phyloP scores from a whole-genome alignment of 768 basidiomycete genomes.

The Sporobolomyces pararoseus region DNA sequence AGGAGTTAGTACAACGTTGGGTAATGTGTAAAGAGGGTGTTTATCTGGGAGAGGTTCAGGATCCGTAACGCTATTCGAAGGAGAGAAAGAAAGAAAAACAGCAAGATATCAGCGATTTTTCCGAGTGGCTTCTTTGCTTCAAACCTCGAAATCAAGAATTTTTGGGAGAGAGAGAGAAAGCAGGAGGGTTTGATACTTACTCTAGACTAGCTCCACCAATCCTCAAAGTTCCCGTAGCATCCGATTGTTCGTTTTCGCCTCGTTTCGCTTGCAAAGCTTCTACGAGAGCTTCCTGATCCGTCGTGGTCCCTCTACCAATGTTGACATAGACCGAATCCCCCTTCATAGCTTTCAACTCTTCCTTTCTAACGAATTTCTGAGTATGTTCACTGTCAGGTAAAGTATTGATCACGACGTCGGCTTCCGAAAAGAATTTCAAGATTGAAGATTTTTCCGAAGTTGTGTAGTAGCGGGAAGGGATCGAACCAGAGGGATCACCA shows the following conservation, averaged over 20 bases:
- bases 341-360: constrained; percentile 44
- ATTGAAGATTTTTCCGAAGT: neutral
- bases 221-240: constrained; percentile 21
- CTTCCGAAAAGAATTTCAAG: constrained; percentile 17
- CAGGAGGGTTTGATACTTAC: constrained; percentile 20
- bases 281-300: constrained; percentile 39
- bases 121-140: neutral
- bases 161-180: neutral
- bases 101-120: neutral
- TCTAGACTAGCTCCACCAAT: constrained; percentile 25
- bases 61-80: constrained; percentile 48
- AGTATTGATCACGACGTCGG: constrained; percentile 40
- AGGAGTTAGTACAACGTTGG: constrained; percentile 49
- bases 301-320: constrained; percentile 50
- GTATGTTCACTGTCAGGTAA: constrained; percentile 26
- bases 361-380: constrained; percentile 15
- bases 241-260: neutral
- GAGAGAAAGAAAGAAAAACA: neutral
- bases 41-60: constrained; percentile 50
- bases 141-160: too few species aligned
- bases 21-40: constrained; percentile 49
- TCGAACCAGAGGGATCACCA: constrained; percentile 29
- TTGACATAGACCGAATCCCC: constrained; percentile 49
- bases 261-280: constrained; percentile 20
- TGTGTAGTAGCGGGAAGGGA: constrained; percentile 30